phyloP scores from a whole-genome alignment of 352 stramenopile genomes.

The Phytophthora sp. region DNA sequence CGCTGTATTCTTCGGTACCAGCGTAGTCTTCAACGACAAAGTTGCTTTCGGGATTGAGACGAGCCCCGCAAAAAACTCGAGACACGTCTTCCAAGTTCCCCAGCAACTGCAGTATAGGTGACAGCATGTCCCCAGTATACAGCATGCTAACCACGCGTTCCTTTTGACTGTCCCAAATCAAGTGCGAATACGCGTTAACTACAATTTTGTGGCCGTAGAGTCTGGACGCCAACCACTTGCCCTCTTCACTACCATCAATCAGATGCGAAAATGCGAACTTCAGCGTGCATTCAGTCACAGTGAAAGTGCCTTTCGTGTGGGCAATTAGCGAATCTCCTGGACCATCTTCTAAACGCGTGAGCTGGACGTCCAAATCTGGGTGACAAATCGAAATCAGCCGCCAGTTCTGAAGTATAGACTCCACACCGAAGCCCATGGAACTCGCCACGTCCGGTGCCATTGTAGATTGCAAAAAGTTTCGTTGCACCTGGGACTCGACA shows the following conservation, averaged over 20 bases:
- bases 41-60: background rate
- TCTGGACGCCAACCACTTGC: background rate
- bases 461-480: background rate
- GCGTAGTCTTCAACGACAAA: too few relatives aligned
- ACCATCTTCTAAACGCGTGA: background rate
- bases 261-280: background rate
- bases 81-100: background rate
- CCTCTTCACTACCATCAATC: background rate
- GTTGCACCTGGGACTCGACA: background rate
- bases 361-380: background rate
- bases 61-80: background rate
- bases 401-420: background rate
- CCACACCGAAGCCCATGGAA: background rate
- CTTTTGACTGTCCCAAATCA: background rate
- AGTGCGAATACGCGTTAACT: background rate
- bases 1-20: too few relatives aligned
- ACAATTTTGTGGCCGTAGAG: background rate
- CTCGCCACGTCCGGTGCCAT: background rate
- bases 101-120: background rate
- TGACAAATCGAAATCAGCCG: background rate
- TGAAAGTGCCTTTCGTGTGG: background rate
- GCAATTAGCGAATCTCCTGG: background rate
- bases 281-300: constrained; percentile 4
- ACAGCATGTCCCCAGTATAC: background rate
- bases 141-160: background rate